Conservation (phyloP, 176 grass and related monocot genomes). For the Zea luxurians region DNA sequence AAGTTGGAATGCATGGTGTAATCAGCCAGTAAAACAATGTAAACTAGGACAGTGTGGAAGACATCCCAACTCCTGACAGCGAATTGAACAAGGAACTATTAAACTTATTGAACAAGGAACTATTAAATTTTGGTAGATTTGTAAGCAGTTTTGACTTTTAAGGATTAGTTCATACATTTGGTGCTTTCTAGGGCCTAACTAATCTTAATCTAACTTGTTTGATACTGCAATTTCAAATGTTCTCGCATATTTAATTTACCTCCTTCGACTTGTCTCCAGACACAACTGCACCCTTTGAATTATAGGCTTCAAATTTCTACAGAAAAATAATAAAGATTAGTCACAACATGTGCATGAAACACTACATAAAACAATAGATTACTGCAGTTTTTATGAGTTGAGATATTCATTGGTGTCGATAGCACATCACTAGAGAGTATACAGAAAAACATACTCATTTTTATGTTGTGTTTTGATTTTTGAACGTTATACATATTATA, state of each 20-base stretch:
- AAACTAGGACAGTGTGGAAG: neutral
- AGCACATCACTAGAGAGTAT: conserved; percentile 8
- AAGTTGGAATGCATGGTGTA: neutral
- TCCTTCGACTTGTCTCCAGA: conserved; percentile 89
- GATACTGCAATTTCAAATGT: conserved; percentile 26
- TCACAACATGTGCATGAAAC: conserved; percentile 18
- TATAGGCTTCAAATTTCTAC: conserved; percentile 96
- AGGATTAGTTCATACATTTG: conserved; percentile 17
- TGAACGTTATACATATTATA: conserved; percentile 6
- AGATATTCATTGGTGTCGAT: neutral
- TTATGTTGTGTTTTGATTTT: neutral
- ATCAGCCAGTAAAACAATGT: conserved; percentile 12
- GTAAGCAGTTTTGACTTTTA: conserved; percentile 12
- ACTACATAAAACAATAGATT: conserved; percentile 16
- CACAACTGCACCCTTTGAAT: conserved; percentile 77
- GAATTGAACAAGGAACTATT: neutral
- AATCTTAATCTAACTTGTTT: conserved; percentile 15
- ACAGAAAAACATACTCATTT: conserved; percentile 18
- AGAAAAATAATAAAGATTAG: conserved; percentile 34
- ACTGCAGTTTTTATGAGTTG: neutral
- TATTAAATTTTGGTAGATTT: conserved; percentile 15
- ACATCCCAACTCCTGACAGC: neutral
- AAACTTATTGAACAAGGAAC: neutral
- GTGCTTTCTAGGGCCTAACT: conserved; percentile 6
- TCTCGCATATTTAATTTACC: conserved; percentile 43